Conservation (phyloP, 768 basidiomycete species). For the Leccinum truebloodii region DNA sequence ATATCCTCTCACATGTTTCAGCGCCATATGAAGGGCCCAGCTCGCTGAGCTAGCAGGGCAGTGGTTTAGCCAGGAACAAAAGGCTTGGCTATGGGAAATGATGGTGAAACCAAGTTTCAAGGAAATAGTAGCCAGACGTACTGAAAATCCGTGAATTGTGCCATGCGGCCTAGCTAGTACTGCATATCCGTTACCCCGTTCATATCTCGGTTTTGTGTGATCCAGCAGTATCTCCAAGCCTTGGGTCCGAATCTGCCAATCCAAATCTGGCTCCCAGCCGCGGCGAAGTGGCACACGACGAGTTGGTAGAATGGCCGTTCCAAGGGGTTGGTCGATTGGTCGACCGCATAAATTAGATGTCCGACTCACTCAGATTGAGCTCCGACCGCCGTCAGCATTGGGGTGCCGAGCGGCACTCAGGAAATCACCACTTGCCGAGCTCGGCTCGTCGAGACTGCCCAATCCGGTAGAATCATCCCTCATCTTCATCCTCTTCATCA, state of each 20-base stretch:
- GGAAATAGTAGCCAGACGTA: not conserved
- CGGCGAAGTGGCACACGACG: no score
- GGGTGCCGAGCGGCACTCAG: no score
- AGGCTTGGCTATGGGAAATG: not conserved
- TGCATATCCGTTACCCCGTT: not conserved
- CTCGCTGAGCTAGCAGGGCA: not conserved
- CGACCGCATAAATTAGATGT: no score
- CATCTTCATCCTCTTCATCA: not conserved
- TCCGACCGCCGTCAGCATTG: no score
- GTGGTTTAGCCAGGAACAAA: not conserved
- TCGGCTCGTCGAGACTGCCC: no score
- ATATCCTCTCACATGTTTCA: not conserved
- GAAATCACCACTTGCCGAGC: no score
- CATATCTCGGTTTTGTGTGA: not conserved
- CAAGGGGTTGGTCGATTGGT: no score
- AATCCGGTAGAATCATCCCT: not conserved
- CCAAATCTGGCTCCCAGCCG: no score
- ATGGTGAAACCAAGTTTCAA: not conserved
- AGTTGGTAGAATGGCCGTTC: no score
- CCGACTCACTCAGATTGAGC: no score
- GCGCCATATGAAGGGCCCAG: not conserved
- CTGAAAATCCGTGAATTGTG: not conserved
- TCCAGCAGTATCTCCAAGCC: no score
- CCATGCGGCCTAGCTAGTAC: not conserved
- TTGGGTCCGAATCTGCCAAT: no score